Percentiles rank a stretch among this genome's conserved stretches.
phyloP scores from a whole-genome alignment of 202 grass and related monocot genomes.

The Tripidium arundinaceum region DNA sequence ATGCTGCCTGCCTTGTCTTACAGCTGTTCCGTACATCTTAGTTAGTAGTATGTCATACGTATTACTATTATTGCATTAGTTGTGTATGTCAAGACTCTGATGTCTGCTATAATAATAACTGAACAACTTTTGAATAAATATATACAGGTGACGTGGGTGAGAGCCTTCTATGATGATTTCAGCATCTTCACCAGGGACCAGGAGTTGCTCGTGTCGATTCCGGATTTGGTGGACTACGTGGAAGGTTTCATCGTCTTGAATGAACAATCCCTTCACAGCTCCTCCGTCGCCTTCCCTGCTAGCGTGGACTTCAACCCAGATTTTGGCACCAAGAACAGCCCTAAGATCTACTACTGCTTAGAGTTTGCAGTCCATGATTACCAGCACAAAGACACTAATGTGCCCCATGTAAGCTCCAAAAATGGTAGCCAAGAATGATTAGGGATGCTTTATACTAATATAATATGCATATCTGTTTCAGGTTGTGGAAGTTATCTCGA shows the following conservation, averaged over 20 bases:
- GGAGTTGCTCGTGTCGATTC: constrained; percentile 77
- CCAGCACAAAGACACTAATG: constrained; percentile 40
- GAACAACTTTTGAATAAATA: constrained; percentile 21
- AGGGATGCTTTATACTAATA: constrained; percentile 2
- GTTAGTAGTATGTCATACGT: neutral
- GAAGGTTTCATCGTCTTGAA: constrained; percentile 91
- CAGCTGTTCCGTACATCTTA: neutral
- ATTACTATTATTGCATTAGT: neutral
- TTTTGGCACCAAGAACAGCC: constrained; percentile 49
- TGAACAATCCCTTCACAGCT: constrained; percentile 71
- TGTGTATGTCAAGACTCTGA: constrained; percentile 5
- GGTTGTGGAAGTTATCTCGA: constrained; percentile 62
- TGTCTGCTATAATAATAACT: neutral
- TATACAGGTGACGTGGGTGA: constrained; percentile 88
- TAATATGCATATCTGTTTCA: constrained; percentile 30
- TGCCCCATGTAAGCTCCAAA: constrained; percentile 45
- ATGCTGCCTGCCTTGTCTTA: constrained; percentile 27
- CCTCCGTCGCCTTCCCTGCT: constrained; percentile 75
- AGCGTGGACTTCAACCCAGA: constrained; percentile 60
- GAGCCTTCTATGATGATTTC: constrained; percentile 97
- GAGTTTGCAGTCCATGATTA: constrained; percentile 85
- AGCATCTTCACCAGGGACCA: constrained; percentile 69
- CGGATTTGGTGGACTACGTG: constrained; percentile 78
- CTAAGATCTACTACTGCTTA: constrained; percentile 87
- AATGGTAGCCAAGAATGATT: neutral